Conservation (phyloP, 805 yeast genomes). For the Candida easanensis region DNA sequence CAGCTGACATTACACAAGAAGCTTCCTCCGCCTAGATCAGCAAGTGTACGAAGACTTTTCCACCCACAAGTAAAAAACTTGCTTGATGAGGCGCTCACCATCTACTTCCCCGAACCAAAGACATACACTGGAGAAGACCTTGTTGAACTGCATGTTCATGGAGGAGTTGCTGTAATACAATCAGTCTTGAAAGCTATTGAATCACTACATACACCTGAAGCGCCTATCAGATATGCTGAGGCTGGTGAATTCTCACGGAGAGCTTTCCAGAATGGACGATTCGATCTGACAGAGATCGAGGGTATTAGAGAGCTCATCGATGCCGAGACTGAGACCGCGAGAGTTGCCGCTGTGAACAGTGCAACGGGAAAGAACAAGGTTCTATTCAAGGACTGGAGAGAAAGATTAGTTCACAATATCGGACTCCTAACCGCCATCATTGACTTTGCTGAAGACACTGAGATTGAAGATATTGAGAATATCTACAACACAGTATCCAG, state of each 20-base stretch:
- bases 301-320: conserved; percentile 86
- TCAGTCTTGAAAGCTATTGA: conserved; percentile 65
- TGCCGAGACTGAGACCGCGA: conserved; percentile 90
- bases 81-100: conserved; percentile 73
- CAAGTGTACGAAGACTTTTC: conserved; percentile 58
- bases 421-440: conserved; percentile 84
- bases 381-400: conserved; percentile 65
- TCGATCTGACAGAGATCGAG: conserved; percentile 88
- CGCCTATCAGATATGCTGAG: conserved; percentile 74
- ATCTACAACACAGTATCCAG: conserved; percentile 49
- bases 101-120: conserved; percentile 67
- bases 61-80: conserved; percentile 36
- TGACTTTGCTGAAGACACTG: conserved; percentile 94
- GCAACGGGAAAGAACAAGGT: conserved; percentile 65
- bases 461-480: conserved; percentile 58
- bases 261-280: conserved; percentile 79
- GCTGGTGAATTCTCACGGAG: conserved; percentile 89
- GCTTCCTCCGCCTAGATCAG: conserved; percentile 48
- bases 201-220: conserved; percentile 43
- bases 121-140: conserved; percentile 93
- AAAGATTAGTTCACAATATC: conserved; percentile 55
- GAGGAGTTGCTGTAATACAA: conserved; percentile 81
- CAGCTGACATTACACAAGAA: conserved; percentile 40
- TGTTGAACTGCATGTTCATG: conserved; percentile 88
- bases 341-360: conserved; percentile 69